Percentiles rank a stretch among this genome's conserved stretches.
Evolutionary conservation across 116 monocot genomes (phyloP).

Genomic region (Zostera marina): DNA sequence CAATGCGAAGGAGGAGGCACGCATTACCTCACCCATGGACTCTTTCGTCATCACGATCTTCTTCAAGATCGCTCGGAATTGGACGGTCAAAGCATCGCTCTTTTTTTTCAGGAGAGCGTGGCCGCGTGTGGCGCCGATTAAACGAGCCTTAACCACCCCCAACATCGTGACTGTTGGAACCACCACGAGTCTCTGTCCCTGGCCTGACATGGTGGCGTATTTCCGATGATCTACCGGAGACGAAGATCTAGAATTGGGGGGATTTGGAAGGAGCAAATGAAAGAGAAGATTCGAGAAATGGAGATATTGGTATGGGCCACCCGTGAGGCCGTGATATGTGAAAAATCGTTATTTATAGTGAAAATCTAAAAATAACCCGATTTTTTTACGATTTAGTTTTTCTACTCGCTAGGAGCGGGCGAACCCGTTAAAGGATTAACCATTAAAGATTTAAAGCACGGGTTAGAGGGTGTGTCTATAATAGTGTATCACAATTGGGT

Average conservation of each 20-base stretch:
- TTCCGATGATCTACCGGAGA: neutral
- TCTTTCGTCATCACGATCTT: conserved; percentile 82
- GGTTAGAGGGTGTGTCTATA: too few species aligned
- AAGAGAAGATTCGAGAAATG: conserved; percentile 1
- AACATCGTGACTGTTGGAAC: conserved; percentile 95
- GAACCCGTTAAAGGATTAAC: too few species aligned
- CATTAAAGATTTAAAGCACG: too few species aligned
- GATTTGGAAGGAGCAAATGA: neutral
- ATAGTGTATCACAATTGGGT: too few species aligned
- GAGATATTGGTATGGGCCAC: too few species aligned
- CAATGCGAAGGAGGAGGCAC: conserved; percentile 79
- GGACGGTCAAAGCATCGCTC: conserved; percentile 81
- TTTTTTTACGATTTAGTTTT: too few species aligned
- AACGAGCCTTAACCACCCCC: conserved; percentile 75
- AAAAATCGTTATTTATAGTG: too few species aligned
- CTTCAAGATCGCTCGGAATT: conserved; percentile 88
- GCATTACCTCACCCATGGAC: conserved; percentile 92
- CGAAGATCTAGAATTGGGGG: neutral
- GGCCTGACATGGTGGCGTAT: conserved; percentile 43
- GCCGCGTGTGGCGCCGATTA: conserved; percentile 79
- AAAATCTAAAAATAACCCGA: too few species aligned
- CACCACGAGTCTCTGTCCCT: conserved; percentile 62
- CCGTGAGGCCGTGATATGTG: too few species aligned
- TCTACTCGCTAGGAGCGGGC: too few species aligned
- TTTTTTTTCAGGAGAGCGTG: conserved; percentile 97